These are phyloP conservation scores for Chaetomium sp. DNA, from an alignment of 2,329 filamentous ascomycete genomes.

Conservation along the genomic window DNA sequence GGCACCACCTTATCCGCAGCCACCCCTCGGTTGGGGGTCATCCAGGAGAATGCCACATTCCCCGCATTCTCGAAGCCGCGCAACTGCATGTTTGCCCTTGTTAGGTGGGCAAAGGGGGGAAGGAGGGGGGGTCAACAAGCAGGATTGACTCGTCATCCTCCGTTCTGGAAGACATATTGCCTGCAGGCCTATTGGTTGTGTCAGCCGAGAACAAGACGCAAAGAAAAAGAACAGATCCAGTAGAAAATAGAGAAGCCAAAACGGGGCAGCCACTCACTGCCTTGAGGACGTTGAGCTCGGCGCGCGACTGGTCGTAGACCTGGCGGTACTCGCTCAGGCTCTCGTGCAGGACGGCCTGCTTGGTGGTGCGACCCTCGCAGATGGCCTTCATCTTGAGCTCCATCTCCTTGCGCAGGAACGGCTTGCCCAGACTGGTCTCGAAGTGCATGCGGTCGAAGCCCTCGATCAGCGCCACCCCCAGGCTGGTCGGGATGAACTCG, in stretches of 20 bases:
- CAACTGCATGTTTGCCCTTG: neutral
- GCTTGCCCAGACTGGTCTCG: slow-evolving; percentile 90
- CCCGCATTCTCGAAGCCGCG: slow-evolving; percentile 20
- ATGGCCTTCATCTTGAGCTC: slow-evolving; percentile 96
- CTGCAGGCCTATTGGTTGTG: slow-evolving; percentile 50
- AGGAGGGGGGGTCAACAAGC: slow-evolving; percentile 4
- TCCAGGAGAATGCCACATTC: slow-evolving; percentile 10
- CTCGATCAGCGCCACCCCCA: slow-evolving; percentile 88
- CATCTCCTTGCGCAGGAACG: slow-evolving; percentile 97
- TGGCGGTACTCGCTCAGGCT: slow-evolving; percentile 84
- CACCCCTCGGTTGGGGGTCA: slow-evolving; percentile 1
- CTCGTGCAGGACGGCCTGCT: slow-evolving; percentile 74
- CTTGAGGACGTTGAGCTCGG: slow-evolving; percentile 70
- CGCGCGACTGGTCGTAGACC: slow-evolving; percentile 80
- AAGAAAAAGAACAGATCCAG: slow-evolving; percentile 30
- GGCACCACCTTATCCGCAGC: neutral
- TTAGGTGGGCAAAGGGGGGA: neutral
- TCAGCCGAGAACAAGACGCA: slow-evolving; percentile 13
- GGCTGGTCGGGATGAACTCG: slow-evolving; percentile 88
- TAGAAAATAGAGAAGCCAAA: neutral
- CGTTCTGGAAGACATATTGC: slow-evolving; percentile 54
- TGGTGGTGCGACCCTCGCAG: slow-evolving; percentile 80
- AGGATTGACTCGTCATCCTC: slow-evolving; percentile 20
- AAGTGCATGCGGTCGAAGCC: slow-evolving; percentile 95
- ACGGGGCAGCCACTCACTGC: slow-evolving; percentile 50